Evolutionary conservation across 768 basidiomycete genomes (phyloP).

Genomic region (Tylopilus sp.): DNA sequence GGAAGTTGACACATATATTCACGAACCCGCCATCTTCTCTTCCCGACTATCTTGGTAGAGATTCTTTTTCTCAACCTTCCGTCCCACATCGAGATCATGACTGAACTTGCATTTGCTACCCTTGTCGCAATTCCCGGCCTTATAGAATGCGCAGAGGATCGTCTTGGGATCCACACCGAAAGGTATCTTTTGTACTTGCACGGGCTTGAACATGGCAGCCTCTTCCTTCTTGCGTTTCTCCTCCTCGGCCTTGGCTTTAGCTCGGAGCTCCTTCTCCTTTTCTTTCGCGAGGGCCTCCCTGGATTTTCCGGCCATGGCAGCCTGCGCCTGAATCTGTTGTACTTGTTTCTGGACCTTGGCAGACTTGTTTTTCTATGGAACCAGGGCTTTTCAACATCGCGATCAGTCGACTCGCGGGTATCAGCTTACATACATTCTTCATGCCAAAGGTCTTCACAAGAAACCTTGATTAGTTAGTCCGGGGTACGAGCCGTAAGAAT

Average conservation of each 20-base stretch:
- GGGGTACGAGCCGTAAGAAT: slow-evolving; percentile 7
- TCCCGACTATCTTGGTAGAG: slow-evolving; percentile 86
- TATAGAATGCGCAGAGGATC: slow-evolving; percentile 87
- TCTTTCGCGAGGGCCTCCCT: slow-evolving; percentile 79
- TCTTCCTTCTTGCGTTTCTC: slow-evolving; percentile 85
- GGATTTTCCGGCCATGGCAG: slow-evolving; percentile 73
- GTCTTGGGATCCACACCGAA: slow-evolving; percentile 98
- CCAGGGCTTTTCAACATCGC: slow-evolving; percentile 5
- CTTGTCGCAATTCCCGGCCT: slow-evolving; percentile 91
- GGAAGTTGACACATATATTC: neutral
- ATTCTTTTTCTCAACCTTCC: slow-evolving; percentile 95
- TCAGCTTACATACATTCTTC: slow-evolving; percentile 65
- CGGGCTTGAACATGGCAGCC: slow-evolving; percentile 76
- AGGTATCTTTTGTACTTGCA: slow-evolving; percentile 81
- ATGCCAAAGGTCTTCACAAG: slow-evolving; percentile 73
- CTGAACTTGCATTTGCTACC: slow-evolving; percentile 97
- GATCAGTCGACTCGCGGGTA: slow-evolving; percentile 4
- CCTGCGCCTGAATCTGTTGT: slow-evolving; percentile 74
- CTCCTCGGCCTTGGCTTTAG: slow-evolving; percentile 72
- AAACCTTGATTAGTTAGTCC: slow-evolving; percentile 30
- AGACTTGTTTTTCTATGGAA: slow-evolving; percentile 84
- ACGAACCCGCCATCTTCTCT: slow-evolving; percentile 70
- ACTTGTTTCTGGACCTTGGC: slow-evolving; percentile 88
- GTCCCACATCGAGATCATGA: slow-evolving; percentile 82
- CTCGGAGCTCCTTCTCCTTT: slow-evolving; percentile 74